Evolutionary conservation across 208 protist genomes (phyloP).

Genomic region (Leishmania martiniquensis): DNA sequence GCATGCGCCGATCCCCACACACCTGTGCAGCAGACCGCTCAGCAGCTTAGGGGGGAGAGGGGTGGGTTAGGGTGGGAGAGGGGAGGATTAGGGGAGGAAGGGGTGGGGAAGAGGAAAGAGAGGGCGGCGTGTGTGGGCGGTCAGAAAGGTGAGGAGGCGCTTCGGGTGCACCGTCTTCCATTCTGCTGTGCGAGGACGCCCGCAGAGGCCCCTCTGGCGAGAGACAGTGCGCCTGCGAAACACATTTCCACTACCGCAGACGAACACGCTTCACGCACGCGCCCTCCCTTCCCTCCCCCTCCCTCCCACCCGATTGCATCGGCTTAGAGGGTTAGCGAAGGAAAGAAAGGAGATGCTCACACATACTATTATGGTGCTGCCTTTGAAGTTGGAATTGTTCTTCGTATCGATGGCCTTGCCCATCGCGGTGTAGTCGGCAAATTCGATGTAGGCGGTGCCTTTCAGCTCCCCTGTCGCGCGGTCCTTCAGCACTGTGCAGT

Average conservation of each 20-base stretch:
- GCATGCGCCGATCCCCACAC: slow-evolving; percentile 1
- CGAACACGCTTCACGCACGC: neutral
- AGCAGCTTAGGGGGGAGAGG: too few relatives aligned
- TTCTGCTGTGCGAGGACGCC: neutral
- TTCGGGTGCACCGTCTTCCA: neutral
- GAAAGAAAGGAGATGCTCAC: slow-evolving; percentile 31
- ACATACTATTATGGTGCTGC: slow-evolving; percentile 90
- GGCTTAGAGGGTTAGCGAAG: neutral
- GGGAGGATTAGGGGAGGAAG: neutral
- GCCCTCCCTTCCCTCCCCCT: neutral
- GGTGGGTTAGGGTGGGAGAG: neutral
- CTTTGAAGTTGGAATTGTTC: slow-evolving; percentile 88
- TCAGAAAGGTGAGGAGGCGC: neutral
- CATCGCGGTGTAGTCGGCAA: slow-evolving; percentile 76
- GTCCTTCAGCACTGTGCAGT: slow-evolving; percentile 85
- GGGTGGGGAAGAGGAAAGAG: slow-evolving; percentile 5
- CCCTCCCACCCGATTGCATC: neutral
- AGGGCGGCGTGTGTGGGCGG: neutral
- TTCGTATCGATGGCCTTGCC: slow-evolving; percentile 85
- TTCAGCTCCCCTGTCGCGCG: slow-evolving; percentile 78
- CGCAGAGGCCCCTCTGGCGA: neutral
- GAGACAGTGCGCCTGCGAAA: neutral
- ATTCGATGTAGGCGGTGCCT: slow-evolving; percentile 89
- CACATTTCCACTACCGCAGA: neutral
- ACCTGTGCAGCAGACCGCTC: too few relatives aligned